Evolutionary conservation across 2,329 filamentous ascomycete genomes (phyloP).

Genomic region (Microsporum audouinii): DNA sequence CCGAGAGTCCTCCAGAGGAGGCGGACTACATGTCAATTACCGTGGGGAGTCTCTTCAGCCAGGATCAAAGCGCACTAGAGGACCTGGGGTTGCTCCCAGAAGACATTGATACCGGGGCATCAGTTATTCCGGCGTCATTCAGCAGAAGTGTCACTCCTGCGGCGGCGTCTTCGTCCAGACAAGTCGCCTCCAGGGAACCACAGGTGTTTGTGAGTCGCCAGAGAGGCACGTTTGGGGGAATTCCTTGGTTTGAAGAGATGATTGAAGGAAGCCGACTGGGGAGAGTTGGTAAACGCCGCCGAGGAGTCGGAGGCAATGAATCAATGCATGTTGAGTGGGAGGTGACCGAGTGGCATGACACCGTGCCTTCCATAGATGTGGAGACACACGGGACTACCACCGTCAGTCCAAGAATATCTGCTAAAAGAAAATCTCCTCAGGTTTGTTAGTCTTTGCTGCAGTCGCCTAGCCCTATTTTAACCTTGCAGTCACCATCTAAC

Average conservation of each 20-base stretch:
- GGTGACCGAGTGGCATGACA: constrained; percentile 58
- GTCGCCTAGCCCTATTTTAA: neutral
- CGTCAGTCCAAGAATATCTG: constrained; percentile 9
- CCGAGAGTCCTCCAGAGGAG: constrained; percentile 57
- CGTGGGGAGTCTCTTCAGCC: constrained; percentile 60
- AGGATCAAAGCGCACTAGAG: constrained; percentile 61
- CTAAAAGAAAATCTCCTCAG: constrained; percentile 15
- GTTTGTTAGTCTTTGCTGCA: constrained; percentile 5
- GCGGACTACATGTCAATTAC: constrained; percentile 71
- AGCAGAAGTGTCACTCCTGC: neutral
- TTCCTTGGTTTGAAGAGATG: constrained; percentile 79
- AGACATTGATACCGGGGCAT: constrained; percentile 20
- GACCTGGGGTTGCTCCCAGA: constrained; percentile 61
- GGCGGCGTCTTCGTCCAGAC: constrained; percentile 10
- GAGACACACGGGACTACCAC: neutral
- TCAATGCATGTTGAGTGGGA: constrained; percentile 67
- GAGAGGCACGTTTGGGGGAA: constrained; percentile 38
- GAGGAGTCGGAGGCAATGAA: constrained; percentile 52
- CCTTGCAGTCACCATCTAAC: neutral
- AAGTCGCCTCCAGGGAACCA: constrained; percentile 11
- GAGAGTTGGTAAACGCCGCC: constrained; percentile 49
- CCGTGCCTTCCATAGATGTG: constrained; percentile 19
- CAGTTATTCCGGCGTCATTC: neutral
- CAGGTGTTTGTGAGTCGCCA: constrained; percentile 27
- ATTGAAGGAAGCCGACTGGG: constrained; percentile 65